Base-by-base conservation (phyloP, 352 stramenopile genomes). In the Phytophthora vignae region DNA sequence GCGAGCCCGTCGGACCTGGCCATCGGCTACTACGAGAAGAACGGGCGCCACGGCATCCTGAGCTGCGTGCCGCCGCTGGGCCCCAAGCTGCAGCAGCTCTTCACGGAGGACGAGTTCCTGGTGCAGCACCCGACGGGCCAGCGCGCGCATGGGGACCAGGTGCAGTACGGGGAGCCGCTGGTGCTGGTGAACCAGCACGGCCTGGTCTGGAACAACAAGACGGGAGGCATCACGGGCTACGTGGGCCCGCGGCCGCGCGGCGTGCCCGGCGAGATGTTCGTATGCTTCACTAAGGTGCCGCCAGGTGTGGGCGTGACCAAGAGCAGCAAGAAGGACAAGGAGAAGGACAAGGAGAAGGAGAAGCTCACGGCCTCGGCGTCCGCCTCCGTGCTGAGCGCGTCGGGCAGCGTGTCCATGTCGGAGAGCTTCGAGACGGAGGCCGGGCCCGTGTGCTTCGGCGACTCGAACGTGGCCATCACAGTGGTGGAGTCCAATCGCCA, bases 171-270 rank as follows among this genome's bases (percentile, higher is more conserved):
- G 48, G 82, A 94, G 60, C 73, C 83, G 5, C 61, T 96, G 25
- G 89, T 95, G 64, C 84, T 96, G 36, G 84, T 96, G 65, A 95
- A 96, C 71, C 89, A 95, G 72, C 81, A 92, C 61, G 84, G 84
- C 19, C 81, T 93, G 78, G 89, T 95, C 36, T 96, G 87, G 89
- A 96, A 96, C 80, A 96, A 96, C 73, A 96, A 96, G 76, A 96
- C 89, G 8, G 87, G 89, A 54, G 89, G 89, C 33, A 95, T 96
- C 73, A 96, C 89, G 46, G 89, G 89, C 25, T 96, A 96, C 66
- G 76, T 96, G 10, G 89, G 89, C 0, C 89, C 89, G 15, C 77
- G 89, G 21, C 75, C 85, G 22, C 87, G 89, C 27, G 76, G 86
- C 46, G 88, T 90, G 8, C 46, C 82, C 2, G 89, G 89, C 8